Evolutionary conservation across 2,329 filamentous ascomycete genomes (phyloP).

Genomic region (Blastomyces emzantsi): DNA sequence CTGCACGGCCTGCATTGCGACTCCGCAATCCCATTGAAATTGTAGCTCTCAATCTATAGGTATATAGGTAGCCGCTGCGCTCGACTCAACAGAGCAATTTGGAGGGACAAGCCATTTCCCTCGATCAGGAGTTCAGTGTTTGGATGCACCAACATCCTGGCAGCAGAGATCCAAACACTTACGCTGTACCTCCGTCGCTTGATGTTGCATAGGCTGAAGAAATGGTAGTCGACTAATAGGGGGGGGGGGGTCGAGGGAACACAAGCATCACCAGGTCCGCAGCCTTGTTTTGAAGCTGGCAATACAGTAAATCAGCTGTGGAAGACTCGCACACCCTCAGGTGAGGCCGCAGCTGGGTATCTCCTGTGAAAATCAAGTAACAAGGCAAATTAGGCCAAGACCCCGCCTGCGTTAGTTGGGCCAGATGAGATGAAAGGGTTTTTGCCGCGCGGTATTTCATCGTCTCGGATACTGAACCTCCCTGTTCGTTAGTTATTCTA

Average conservation of each 20-base stretch:
- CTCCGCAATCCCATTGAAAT: too few relatives aligned
- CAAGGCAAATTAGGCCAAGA: background rate
- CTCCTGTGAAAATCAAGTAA: background rate
- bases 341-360: background rate
- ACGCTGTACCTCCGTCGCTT: background rate
- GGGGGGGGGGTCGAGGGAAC: too few relatives aligned
- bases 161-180: background rate
- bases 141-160: background rate
- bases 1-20: too few relatives aligned
- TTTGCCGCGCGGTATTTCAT: background rate
- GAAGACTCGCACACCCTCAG: background rate
- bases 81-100: too few relatives aligned
- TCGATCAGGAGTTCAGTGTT: too few relatives aligned
- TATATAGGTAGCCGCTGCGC: too few relatives aligned
- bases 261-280: background rate
- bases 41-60: background rate
- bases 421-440: background rate
- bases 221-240: background rate
- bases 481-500: background rate
- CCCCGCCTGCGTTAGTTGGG: background rate
- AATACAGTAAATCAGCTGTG: background rate
- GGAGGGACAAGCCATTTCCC: too few relatives aligned
- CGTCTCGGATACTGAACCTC: background rate
- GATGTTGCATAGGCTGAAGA: background rate
- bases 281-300: background rate